These are phyloP conservation scores for Trametes polyzona DNA, from an alignment of 1,284 basidiomycete species.

Conservation along the genomic window DNA sequence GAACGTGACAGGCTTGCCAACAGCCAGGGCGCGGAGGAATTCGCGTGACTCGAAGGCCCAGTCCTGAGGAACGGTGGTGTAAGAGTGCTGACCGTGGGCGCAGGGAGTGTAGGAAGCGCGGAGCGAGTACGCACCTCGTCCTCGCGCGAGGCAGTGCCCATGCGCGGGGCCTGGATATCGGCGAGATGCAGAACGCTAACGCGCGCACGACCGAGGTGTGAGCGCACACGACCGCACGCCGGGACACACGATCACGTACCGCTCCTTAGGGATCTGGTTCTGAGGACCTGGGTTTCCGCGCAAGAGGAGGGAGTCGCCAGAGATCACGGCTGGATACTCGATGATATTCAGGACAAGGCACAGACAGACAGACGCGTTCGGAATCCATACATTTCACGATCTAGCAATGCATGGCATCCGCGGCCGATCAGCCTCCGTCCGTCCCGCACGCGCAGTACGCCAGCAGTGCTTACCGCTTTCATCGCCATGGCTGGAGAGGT, in stretches of 20 bases:
- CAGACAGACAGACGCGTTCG: constrained; percentile 9
- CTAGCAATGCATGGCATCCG: constrained; percentile 39
- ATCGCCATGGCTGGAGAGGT: constrained; percentile 24
- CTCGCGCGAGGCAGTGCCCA: constrained; percentile 80
- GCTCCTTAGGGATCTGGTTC: constrained; percentile 86
- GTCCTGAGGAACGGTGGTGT: constrained; percentile 50
- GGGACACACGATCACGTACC: constrained; percentile 49
- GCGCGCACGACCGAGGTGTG: constrained; percentile 6
- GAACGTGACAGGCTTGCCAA: constrained; percentile 90
- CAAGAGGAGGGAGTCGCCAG: constrained; percentile 86
- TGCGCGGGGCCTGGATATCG: constrained; percentile 79
- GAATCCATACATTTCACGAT: constrained; percentile 68
- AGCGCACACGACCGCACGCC: constrained; percentile 16
- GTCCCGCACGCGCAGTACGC: background rate
- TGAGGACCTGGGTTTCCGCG: constrained; percentile 77
- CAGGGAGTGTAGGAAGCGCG: background rate
- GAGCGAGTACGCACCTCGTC: constrained; percentile 70
- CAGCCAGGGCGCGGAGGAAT: constrained; percentile 81
- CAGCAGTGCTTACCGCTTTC: constrained; percentile 26
- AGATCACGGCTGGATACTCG: constrained; percentile 72
- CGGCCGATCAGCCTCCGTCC: constrained; percentile 5
- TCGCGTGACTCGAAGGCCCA: constrained; percentile 95
- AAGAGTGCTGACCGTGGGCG: background rate
- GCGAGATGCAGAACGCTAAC: constrained; percentile 83
- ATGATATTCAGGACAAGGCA: constrained; percentile 31